Conservation (phyloP, 2,329 filamentous ascomycete genomes). For the Neopestalotiopsis clavispora region DNA sequence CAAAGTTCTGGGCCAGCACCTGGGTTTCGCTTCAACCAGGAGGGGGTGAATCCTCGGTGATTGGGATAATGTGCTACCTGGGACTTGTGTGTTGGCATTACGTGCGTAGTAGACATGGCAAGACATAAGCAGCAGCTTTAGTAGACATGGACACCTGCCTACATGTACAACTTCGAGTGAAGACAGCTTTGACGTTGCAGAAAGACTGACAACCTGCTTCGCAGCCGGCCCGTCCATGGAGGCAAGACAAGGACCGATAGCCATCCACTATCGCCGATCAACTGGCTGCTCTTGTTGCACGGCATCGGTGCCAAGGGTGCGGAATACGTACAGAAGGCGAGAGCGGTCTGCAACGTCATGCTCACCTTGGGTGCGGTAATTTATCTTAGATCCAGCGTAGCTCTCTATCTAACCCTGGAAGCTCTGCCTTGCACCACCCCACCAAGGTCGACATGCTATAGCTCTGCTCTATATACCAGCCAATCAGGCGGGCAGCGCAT, state of each 20-base stretch:
- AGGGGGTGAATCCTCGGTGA: background rate
- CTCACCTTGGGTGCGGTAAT: constrained; percentile 6
- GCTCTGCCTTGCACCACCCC: constrained; percentile 12
- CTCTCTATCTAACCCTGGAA: constrained; percentile 13
- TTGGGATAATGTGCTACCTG: background rate
- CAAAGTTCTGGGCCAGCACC: background rate
- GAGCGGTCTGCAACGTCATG: constrained; percentile 11
- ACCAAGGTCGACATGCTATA: constrained; percentile 1
- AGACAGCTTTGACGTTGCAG: background rate
- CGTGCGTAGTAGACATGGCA: background rate
- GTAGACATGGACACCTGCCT: background rate
- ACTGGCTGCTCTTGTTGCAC: background rate
- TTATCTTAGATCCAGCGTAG: constrained; percentile 8
- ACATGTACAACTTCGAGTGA: background rate
- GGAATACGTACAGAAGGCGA: background rate
- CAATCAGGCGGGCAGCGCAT: constrained; percentile 16
- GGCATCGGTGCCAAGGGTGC: background rate
- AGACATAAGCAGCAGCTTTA: background rate
- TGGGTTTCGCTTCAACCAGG: background rate
- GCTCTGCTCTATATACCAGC: background rate
- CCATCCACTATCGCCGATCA: constrained; percentile 3
- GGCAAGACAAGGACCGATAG: background rate
- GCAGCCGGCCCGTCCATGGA: background rate
- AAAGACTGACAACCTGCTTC: background rate
- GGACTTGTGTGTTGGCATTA: background rate